Evolutionary conservation across 2,329 filamentous ascomycete species (phyloP).

Genomic region (Ceratocystis huliohia): DNA sequence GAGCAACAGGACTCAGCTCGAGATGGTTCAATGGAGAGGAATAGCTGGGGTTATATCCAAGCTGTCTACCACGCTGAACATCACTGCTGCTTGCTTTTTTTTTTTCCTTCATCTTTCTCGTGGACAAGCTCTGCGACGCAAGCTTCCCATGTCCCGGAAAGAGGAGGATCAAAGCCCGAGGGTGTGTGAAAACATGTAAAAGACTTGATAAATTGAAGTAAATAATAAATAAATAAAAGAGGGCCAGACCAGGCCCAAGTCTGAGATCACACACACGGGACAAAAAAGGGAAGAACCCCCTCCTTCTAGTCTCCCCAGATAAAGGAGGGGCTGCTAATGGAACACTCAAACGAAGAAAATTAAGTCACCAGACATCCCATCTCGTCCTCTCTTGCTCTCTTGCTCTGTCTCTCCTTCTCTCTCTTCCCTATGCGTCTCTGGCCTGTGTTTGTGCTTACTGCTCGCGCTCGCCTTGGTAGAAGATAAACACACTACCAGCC

Average conservation of each 20-base stretch:
- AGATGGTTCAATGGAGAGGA: neutral
- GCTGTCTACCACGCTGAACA: neutral
- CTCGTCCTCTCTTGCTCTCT: neutral
- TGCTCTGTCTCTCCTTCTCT: neutral
- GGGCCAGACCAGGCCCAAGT: neutral
- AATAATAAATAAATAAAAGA: no score
- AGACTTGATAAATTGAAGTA: constrained; percentile 1
- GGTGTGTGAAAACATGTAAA: neutral
- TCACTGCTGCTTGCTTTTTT: neutral
- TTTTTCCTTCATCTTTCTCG: neutral
- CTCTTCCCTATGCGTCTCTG: neutral
- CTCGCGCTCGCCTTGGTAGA: neutral
- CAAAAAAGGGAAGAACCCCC: neutral
- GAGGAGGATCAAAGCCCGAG: constrained; percentile 2
- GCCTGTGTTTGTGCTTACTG: neutral
- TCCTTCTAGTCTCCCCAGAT: neutral
- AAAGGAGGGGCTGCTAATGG: neutral
- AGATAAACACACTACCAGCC: no score
- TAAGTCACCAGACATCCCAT: neutral
- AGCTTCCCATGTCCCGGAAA: constrained; percentile 2
- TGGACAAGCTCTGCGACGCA: constrained; percentile 1
- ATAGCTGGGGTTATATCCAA: neutral
- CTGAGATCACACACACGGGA: neutral
- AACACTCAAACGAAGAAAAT: neutral
- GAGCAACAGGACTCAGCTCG: neutral